Percentiles rank a stretch among this genome's conserved stretches.
phyloP scores from a whole-genome alignment of 1,139 yeast species.

The Yamadazyma epiphylla region DNA sequence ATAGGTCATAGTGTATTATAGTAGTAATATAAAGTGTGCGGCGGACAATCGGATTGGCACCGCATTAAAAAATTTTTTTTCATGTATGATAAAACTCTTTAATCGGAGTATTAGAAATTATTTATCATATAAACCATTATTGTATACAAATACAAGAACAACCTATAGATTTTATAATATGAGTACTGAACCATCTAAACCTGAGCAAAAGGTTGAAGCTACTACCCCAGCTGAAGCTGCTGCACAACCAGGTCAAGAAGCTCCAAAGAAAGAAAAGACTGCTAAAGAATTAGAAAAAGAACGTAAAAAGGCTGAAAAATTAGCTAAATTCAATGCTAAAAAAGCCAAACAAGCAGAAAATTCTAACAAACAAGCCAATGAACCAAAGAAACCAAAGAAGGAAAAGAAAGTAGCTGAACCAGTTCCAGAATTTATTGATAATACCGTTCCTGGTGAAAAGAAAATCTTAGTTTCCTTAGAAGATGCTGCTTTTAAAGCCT shows the following conservation, averaged over 20 bases:
- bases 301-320: slow-evolving; percentile 92
- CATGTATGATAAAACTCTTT: slow-evolving; percentile 1
- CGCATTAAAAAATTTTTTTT: slow-evolving; percentile 9
- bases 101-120: slow-evolving; percentile 2
- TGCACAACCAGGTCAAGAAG: slow-evolving; percentile 16
- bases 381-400: slow-evolving; percentile 64
- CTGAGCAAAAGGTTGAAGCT: background rate
- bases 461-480: slow-evolving; percentile 80
- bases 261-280: slow-evolving; percentile 44
- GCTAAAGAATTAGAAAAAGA: slow-evolving; percentile 87
- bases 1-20: too few relatives aligned
- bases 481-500: slow-evolving; percentile 91
- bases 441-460: slow-evolving; percentile 86
- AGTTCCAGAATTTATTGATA: slow-evolving; percentile 77
- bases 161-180: slow-evolving; percentile 1
- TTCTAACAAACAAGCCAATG: slow-evolving; percentile 30
- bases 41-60: too few relatives aligned
- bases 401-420: slow-evolving; percentile 69
- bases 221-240: slow-evolving; percentile 5
- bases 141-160: slow-evolving; percentile 1
- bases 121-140: slow-evolving; percentile 2
- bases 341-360: slow-evolving; percentile 70
- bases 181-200: slow-evolving; percentile 3
- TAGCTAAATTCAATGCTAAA: slow-evolving; percentile 92
- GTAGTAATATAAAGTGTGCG: too few relatives aligned